phyloP scores from a whole-genome alignment of 306 rosid genomes.

The Leucaena leucocephala region DNA sequence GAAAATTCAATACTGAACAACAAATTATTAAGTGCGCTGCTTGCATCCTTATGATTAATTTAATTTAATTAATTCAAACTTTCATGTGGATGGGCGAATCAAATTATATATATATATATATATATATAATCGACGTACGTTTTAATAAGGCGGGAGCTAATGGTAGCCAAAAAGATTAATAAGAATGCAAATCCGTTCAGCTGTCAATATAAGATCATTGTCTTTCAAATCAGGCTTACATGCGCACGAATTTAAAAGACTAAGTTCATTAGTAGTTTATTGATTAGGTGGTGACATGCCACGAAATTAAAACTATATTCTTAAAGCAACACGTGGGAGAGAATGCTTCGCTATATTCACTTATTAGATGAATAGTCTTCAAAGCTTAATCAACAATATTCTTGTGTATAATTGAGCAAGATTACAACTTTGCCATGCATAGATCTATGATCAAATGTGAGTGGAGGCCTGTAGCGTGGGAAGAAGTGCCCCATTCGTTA shows the following conservation, averaged over 20 bases:
- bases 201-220: not conserved
- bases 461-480: no score
- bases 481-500: no score
- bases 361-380: not conserved
- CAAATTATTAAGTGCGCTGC: not conserved
- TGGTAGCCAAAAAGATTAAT: constrained; percentile 28
- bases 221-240: constrained; percentile 28
- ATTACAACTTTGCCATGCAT: no score
- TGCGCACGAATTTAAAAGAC: constrained; percentile 1
- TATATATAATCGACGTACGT: not conserved
- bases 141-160: no score
- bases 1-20: not conserved
- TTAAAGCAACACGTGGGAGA: not conserved
- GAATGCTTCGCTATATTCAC: not conserved
- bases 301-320: not conserved
- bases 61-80: not conserved
- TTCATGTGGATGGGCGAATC: not conserved
- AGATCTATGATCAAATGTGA: no score
- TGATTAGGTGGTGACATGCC: constrained; percentile 28
- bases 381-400: not conserved
- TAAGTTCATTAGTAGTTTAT: not conserved
- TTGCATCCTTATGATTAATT: not conserved
- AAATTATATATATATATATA: not conserved
- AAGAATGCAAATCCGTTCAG: constrained; percentile 1
- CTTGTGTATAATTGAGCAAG: no score